phyloP scores from a whole-genome alignment of 1,284 basidiomycete genomes.

The Neonothopanus nambi region DNA sequence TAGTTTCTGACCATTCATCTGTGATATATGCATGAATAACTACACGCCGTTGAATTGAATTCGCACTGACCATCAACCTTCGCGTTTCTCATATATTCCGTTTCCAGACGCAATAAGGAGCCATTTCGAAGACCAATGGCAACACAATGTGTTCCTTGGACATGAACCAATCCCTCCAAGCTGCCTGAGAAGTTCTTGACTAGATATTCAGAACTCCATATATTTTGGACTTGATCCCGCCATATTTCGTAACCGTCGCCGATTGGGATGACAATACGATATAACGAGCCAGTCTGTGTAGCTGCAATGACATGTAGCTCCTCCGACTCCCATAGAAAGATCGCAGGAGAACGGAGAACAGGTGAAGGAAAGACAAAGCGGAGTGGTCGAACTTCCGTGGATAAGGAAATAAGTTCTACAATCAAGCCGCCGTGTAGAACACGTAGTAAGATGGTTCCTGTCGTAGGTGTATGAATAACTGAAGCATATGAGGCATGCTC shows the following conservation, averaged over 20 bases:
- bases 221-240: slow-evolving; percentile 50
- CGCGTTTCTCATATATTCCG: slow-evolving; percentile 53
- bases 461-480: slow-evolving; percentile 54
- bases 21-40: slow-evolving; percentile 1
- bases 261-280: slow-evolving; percentile 72
- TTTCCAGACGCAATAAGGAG: slow-evolving; percentile 70
- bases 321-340: slow-evolving; percentile 59
- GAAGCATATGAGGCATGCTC: slow-evolving; percentile 77
- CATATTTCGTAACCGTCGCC: slow-evolving; percentile 53
- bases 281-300: slow-evolving; percentile 73
- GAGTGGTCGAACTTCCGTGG: slow-evolving; percentile 60
- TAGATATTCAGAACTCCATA: slow-evolving; percentile 70
- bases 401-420: slow-evolving; percentile 76
- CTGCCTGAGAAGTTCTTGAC: slow-evolving; percentile 52
- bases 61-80: slow-evolving; percentile 51
- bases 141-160: slow-evolving; percentile 70
- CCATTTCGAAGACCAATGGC: slow-evolving; percentile 69
- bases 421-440: slow-evolving; percentile 75
- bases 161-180: slow-evolving; percentile 59
- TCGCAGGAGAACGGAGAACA: slow-evolving; percentile 65
- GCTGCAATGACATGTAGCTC: slow-evolving; percentile 74
- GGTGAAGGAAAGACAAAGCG: slow-evolving; percentile 78
- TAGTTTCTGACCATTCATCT: slow-evolving; percentile 71
- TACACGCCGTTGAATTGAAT: background rate
- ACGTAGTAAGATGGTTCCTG: slow-evolving; percentile 73